A percentile compares a stretch with the other conserved stretches of the same genome.
Evolutionary conservation across 768 basidiomycete genomes (phyloP).

Genomic region (Pisolithus tinctorius): DNA sequence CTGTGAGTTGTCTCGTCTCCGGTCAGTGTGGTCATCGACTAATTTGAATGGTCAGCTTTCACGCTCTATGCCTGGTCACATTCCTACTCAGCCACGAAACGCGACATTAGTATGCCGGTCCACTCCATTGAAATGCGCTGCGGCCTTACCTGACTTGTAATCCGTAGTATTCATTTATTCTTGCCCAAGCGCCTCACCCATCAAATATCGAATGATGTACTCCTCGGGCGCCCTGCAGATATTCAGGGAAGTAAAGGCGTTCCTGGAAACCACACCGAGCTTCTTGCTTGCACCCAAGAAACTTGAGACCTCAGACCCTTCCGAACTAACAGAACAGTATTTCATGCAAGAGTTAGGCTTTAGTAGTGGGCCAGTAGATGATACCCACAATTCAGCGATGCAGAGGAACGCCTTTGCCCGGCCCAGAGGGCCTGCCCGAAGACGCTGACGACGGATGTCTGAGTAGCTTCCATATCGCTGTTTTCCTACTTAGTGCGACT

Average conservation of each 20-base stretch:
- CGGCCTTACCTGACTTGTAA: not conserved
- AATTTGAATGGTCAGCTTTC: constrained; percentile 31
- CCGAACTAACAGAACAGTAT: constrained; percentile 60
- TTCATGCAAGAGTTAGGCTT: constrained; percentile 53
- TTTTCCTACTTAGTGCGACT: not conserved
- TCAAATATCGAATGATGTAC: constrained; percentile 88
- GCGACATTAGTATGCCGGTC: constrained; percentile 51
- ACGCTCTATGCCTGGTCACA: constrained; percentile 65
- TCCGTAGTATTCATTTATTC: constrained; percentile 81
- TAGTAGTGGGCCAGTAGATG: constrained; percentile 2
- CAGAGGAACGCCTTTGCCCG: constrained; percentile 51
- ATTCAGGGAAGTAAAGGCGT: constrained; percentile 47
- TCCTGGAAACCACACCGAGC: constrained; percentile 39
- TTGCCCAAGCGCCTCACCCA: constrained; percentile 73
- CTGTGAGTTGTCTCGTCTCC: constrained; percentile 25
- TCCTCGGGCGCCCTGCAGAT: constrained; percentile 60
- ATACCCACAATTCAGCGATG: constrained; percentile 5
- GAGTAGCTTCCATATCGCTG: not conserved
- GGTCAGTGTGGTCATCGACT: not conserved
- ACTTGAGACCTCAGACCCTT: constrained; percentile 78
- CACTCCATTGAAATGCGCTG: too few relatives aligned
- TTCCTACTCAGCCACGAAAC: constrained; percentile 31
- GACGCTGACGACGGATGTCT: constrained; percentile 24
- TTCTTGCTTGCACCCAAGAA: constrained; percentile 46
- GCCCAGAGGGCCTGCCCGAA: constrained; percentile 64